Evolutionary conservation across 805 yeast species (phyloP), one percentile per base, ranked within the genome.

Genomic region (Pichia californica): DNA sequence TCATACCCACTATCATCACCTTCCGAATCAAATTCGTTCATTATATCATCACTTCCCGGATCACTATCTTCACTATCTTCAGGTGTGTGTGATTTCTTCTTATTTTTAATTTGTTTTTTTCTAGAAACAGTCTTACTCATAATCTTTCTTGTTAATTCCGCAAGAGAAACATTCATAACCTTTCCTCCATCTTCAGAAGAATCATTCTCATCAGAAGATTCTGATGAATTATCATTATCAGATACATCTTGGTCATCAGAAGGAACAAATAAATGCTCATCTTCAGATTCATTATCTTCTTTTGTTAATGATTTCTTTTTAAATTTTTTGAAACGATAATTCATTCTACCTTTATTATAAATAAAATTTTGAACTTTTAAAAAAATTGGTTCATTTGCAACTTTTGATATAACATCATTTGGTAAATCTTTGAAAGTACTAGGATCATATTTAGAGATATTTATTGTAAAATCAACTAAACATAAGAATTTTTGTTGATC

Each of bases 391-490:
- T 34, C 18, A 4, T 43, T 32, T 2, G 43, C 13, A 2, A 51
- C 29, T 9, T 37, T 42, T 9, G 36, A 26, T 7, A 52, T 26
- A 2, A 57, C 31, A n/a, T 55, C 61, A 39, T 49, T 53, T 2
- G 61, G 61, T 13, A 58, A 41, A 16, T 41, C 38, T 3, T 45
- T 41, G 38, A 56, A 57, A 7, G 32, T 43, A n/a, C 41, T 42
- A 6, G 55, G 36, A 37, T 58, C 55, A 26, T 49, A 38, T 21
- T 49, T 52, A 5, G 57, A 51, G 20, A 57, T 40, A 23, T 49
- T 51, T 5, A 57, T 42, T 37, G 48, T 23, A 21, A 54, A 55
- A 46, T 58, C 62, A 29, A 58, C 47, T 18, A 58, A n/a, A 28
- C 58, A 55, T 11, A 58, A 32, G 9, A 53, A 42, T 33, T 50